phyloP scores from a whole-genome alignment of 2,329 filamentous ascomycete genomes.

The Diaporthe citrichinensis region DNA sequence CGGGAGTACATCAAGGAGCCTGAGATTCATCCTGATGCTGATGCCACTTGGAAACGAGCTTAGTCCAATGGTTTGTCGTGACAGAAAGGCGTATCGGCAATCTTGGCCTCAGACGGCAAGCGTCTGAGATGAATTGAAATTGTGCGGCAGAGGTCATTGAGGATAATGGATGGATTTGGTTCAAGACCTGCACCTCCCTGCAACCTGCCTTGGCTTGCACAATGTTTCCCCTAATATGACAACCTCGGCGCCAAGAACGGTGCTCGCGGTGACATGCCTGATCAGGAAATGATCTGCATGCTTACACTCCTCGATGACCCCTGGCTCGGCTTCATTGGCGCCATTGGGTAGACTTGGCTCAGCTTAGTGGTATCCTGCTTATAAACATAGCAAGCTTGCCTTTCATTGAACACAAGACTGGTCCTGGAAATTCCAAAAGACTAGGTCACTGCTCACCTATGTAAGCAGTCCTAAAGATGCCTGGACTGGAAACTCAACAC shows the following conservation, averaged over 20 bases:
- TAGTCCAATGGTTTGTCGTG: background rate
- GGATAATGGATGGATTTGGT: too few species aligned
- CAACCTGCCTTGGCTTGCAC: background rate
- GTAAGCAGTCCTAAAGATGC: too few species aligned
- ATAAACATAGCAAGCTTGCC: background rate
- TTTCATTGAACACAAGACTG: background rate
- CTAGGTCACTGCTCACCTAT: background rate
- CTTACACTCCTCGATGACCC: background rate
- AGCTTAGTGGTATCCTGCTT: background rate
- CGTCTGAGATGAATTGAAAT: too few species aligned
- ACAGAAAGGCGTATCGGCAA: background rate
- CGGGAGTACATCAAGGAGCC: constrained; percentile 59
- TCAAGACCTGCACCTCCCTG: too few species aligned
- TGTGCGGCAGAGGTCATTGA: too few species aligned
- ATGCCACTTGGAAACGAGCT: constrained; percentile 36
- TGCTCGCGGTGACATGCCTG: constrained; percentile 3
- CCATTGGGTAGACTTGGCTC: background rate
- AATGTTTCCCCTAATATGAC: background rate
- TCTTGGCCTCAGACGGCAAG: too few species aligned
- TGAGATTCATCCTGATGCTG: constrained; percentile 57
- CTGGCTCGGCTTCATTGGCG: background rate
- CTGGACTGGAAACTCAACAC: background rate
- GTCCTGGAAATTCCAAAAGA: background rate
- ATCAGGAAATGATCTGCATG: background rate
- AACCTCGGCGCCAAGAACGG: background rate